Evolutionary conservation across 2,329 filamentous ascomycete genomes (phyloP).

Genomic region (Drechslerella dactyloides): DNA sequence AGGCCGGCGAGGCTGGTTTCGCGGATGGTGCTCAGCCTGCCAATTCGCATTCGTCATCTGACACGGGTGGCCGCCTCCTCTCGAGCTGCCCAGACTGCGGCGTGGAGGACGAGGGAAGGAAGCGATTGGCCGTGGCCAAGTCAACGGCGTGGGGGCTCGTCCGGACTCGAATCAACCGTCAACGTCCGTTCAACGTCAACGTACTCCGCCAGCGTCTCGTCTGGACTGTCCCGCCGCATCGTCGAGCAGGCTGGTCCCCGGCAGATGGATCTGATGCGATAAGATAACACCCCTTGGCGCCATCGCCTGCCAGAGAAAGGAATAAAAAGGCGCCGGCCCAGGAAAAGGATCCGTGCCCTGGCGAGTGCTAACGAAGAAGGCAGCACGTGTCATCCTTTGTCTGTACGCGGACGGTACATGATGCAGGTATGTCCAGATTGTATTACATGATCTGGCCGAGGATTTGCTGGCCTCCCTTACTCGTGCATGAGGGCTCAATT

Average conservation of each 20-base stretch:
- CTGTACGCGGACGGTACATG: too few species aligned
- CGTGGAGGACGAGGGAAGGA: constrained; percentile 17
- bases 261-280: constrained; percentile 22
- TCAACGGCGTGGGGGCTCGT: neutral
- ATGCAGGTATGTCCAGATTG: too few species aligned
- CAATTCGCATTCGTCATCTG: constrained; percentile 28
- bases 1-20: constrained; percentile 18
- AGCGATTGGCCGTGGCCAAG: constrained; percentile 3
- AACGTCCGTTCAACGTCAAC: neutral
- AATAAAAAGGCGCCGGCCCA: constrained; percentile 13
- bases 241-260: too few species aligned
- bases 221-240: too few species aligned
- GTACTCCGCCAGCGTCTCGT: too few species aligned
- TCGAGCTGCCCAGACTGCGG: neutral
- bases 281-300: constrained; percentile 39
- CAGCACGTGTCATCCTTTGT: constrained; percentile 30
- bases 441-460: too few species aligned
- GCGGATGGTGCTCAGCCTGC: constrained; percentile 21
- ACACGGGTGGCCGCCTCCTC: constrained; percentile 15
- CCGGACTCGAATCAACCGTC: constrained; percentile 6
- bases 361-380: constrained; percentile 11
- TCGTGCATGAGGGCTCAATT: too few species aligned
- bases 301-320: constrained; percentile 8
- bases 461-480: too few species aligned
- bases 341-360: constrained; percentile 42